Percentiles rank a stretch among this genome's conserved stretches.
phyloP scores from a whole-genome alignment of 164 flowering plant species.

The Protea cynaroides region DNA sequence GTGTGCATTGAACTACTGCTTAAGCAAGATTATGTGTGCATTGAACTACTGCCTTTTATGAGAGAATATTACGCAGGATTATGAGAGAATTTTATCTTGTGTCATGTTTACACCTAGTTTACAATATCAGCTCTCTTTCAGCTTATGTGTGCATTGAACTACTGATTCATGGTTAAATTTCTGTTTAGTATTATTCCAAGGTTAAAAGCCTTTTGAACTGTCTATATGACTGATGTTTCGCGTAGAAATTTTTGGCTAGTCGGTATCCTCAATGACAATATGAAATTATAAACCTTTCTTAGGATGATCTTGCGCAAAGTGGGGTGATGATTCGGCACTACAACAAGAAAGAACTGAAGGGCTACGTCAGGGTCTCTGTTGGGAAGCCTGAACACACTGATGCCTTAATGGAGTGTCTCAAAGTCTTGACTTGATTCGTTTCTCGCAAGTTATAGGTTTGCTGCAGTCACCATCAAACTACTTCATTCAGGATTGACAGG shows the following conservation, averaged over 20 bases:
- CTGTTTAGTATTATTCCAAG: background rate
- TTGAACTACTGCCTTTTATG: too few species aligned
- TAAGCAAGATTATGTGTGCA: too few species aligned
- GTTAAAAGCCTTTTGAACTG: background rate
- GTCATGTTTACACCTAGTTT: too few species aligned
- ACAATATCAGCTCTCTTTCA: too few species aligned
- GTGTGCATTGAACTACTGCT: too few species aligned
- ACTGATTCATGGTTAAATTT: background rate
- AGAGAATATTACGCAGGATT: too few species aligned
- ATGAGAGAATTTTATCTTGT: too few species aligned
- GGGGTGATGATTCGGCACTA: constrained; percentile 99
- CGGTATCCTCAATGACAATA: background rate
- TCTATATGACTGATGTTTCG: background rate
- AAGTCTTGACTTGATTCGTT: constrained; percentile 22
- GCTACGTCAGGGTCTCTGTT: constrained; percentile 85
- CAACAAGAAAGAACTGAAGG: constrained; percentile 70
- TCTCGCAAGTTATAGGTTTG: too few species aligned
- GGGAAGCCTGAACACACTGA: constrained; percentile 98
- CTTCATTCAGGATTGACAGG: too few species aligned
- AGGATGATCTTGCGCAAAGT: constrained; percentile 91
- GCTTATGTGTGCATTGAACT: too few species aligned
- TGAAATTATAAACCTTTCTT: constrained; percentile 4
- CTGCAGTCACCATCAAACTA: too few species aligned
- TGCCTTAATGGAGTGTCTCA: constrained; percentile 63
- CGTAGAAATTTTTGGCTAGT: background rate